Conservation (phyloP, 2,329 filamentous ascomycete species). For the Paraphoma sp. region DNA sequence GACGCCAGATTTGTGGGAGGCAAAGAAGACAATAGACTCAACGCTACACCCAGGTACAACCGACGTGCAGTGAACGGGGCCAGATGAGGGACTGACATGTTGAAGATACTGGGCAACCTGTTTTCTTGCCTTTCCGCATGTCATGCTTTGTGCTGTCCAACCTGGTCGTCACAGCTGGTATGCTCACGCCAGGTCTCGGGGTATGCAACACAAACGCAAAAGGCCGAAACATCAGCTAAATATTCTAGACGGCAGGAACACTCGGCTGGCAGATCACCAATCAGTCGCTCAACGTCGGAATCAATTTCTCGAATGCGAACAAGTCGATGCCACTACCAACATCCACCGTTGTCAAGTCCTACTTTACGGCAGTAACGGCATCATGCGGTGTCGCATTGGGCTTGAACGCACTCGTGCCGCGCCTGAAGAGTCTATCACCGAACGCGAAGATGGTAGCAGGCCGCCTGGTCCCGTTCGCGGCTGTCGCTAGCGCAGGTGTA, state of each 20-base stretch:
- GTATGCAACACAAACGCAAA: constrained; percentile 53
- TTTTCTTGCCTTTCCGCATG: constrained; percentile 97
- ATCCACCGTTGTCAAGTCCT: constrained; percentile 83
- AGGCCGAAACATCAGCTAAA: constrained; percentile 22
- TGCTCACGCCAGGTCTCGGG: constrained; percentile 88
- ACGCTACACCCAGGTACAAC: constrained; percentile 88
- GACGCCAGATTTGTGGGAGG: constrained; percentile 90
- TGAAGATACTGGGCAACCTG: constrained; percentile 86
- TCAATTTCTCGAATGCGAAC: constrained; percentile 98
- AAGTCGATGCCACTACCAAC: constrained; percentile 90
- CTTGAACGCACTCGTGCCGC: constrained; percentile 86
- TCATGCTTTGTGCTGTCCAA: constrained; percentile 94
- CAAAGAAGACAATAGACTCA: constrained; percentile 97
- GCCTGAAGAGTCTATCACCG: constrained; percentile 77
- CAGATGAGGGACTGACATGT: constrained; percentile 15
- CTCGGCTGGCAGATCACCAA: constrained; percentile 95
- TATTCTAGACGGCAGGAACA: constrained; percentile 76
- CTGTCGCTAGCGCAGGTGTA: constrained; percentile 87
- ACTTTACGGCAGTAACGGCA: constrained; percentile 87
- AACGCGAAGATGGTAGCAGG: constrained; percentile 77
- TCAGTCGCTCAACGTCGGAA: constrained; percentile 96
- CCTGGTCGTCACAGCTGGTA: constrained; percentile 91
- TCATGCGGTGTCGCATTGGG: constrained; percentile 94
- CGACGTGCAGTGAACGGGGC: background rate
- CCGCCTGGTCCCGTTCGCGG: constrained; percentile 94